Conservation (phyloP, 2,329 filamentous ascomycete genomes). For the Diaporthe destruens region DNA sequence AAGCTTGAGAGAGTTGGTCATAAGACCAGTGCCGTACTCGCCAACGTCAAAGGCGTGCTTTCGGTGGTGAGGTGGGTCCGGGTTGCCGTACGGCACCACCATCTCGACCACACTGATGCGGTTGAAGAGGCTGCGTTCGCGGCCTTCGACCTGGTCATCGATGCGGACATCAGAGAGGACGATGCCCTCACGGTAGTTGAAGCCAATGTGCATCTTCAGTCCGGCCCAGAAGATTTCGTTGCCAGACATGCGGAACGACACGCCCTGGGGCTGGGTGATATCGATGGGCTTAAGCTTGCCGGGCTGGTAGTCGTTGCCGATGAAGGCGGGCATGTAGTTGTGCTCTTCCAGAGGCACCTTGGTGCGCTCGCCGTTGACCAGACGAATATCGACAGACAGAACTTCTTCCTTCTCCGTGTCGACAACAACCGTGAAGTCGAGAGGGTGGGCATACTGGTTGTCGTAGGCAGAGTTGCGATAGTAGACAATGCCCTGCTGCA, state of each 20-base stretch:
- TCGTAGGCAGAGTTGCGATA: constrained; percentile 88
- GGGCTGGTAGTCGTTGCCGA: constrained; percentile 80
- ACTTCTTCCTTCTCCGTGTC: constrained; percentile 84
- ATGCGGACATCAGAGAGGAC: constrained; percentile 91
- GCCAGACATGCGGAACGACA: constrained; percentile 84
- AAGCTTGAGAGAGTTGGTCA: constrained; percentile 82
- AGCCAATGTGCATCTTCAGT: constrained; percentile 92
- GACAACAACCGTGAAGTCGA: constrained; percentile 95
- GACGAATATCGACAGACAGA: constrained; percentile 86
- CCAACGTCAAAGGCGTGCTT: constrained; percentile 87
- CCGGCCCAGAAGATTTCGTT: constrained; percentile 88
- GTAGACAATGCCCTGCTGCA: constrained; percentile 97
- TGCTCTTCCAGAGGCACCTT: constrained; percentile 83
- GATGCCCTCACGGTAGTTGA: constrained; percentile 94
- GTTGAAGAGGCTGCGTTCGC: constrained; percentile 84
- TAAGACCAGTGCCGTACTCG: constrained; percentile 85
- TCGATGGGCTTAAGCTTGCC: constrained; percentile 83
- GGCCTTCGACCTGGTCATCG: constrained; percentile 78
- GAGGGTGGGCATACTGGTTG: constrained; percentile 89
- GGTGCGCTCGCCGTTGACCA: constrained; percentile 80
- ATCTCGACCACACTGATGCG: constrained; percentile 91
- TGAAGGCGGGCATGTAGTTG: constrained; percentile 74
- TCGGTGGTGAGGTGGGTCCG: constrained; percentile 82
- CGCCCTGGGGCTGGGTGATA: constrained; percentile 82
- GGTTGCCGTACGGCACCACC: constrained; percentile 91